These are phyloP conservation scores for Lasiosphaeria hispida DNA, from an alignment of 495 filamentous ascomycete species.

Conservation along the genomic window DNA sequence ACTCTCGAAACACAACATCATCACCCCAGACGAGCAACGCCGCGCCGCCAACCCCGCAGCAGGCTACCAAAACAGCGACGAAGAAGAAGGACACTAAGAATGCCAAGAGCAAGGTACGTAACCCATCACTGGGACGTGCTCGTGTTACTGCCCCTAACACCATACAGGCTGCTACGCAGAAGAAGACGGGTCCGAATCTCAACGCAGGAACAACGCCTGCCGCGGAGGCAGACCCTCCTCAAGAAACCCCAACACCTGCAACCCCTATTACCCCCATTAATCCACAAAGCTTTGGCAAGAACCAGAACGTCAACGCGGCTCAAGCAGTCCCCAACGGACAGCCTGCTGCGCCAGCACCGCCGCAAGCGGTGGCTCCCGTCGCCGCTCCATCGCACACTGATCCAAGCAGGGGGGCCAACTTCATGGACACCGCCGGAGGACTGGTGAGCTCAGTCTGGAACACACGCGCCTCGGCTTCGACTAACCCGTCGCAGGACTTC, in stretches of 20 bases:
- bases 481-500: constrained; percentile 35
- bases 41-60: constrained; percentile 84
- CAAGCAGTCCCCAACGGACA: constrained; percentile 49
- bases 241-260: constrained; percentile 74
- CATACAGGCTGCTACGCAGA: constrained; percentile 62
- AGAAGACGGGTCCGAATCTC: constrained; percentile 59
- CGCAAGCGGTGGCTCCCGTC: constrained; percentile 43
- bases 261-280: constrained; percentile 87
- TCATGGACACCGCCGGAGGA: constrained; percentile 30
- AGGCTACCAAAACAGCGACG: constrained; percentile 71
- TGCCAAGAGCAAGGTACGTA: constrained; percentile 70
- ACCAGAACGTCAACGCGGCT: constrained; percentile 48
- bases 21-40: constrained; percentile 74
- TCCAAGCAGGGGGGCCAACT: constrained; percentile 32
- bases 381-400: constrained; percentile 47
- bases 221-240: constrained; percentile 66
- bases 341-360: constrained; percentile 38
- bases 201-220: constrained; percentile 69
- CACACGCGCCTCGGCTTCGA: not conserved
- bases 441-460: constrained; percentile 35
- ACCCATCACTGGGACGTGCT: constrained; percentile 30
- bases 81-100: constrained; percentile 83
- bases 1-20: constrained; percentile 64
- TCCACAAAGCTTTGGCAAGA: constrained; percentile 59
- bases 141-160: constrained; percentile 36